Base-by-base conservation (phyloP, 163 green algal species). In the Scenedesmus sp. region DNA sequence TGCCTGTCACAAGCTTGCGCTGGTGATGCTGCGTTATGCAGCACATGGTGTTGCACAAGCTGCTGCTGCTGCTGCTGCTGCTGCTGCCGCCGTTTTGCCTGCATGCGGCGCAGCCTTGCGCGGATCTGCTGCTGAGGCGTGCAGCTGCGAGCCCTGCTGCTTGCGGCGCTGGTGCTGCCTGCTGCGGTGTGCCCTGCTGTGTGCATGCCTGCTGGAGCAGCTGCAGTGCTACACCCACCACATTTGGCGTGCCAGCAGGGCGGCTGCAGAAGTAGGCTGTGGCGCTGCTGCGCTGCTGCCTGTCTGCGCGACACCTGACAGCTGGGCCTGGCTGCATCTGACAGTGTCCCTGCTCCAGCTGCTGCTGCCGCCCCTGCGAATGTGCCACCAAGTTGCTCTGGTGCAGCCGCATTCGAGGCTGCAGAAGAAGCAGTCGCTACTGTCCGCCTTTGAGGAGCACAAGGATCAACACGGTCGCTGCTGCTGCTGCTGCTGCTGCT, bases 41-140 rank as follows among this genome's bases (percentile, higher is more conserved):
- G 79, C 79, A 65, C 79, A 42, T 59, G 85, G 5, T 51, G 85
- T 37, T 72, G 85, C 56, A 40, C 49, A 37, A 35, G 53, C 44
- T 89, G 85, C 85, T 49, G 59, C 59, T 59, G 78, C 40, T 72
- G 79, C 79, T 42, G 16, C 7, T 44, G 30, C 30, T 83, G 65
- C 43, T 89, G 68, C 26, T 53, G 78, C 33, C 46, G 70, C 70
- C n/a, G 72, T 56, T 87, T 26, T 35, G 35, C 51, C n/a, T 76
- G 82, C 51, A 87, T 37, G 30, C 65, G 30, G 30, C 65, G 65
- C 65, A 76, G 65, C 65, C 65, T 76, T 22, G 65, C 65, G 18
- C 65, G 65, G 30, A 76, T 76, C 76, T 83, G 76, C 76, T 83
- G 76, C 40, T 46, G 76, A 49, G 9, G 26, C 6, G 40, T 56